These are phyloP conservation scores for Lolium perenne DNA, from an alignment of 176 grass and related monocot species.

Conservation along the genomic window DNA sequence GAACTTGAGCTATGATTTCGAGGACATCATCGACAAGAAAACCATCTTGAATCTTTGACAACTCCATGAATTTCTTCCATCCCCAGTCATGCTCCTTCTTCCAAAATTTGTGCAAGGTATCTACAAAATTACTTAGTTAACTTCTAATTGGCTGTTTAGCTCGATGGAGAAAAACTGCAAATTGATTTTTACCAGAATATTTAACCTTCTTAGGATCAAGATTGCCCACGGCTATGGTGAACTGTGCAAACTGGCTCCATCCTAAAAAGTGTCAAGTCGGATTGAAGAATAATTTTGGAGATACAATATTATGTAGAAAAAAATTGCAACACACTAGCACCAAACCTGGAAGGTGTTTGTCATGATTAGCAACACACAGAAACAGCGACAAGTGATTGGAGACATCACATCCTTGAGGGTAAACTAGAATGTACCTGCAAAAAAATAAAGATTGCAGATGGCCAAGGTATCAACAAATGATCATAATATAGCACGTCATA, in stretches of 20 bases:
- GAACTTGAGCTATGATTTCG: conserved; percentile 97
- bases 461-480: conserved; percentile 16
- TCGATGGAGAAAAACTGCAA: conserved; percentile 23
- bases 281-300: not conserved
- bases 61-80: conserved; percentile 99
- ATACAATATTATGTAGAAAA: conserved; percentile 35
- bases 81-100: conserved; percentile 98
- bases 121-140: conserved; percentile 68
- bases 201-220: conserved; percentile 98
- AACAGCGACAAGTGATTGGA: conserved; percentile 97
- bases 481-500: conserved; percentile 15
- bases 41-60: conserved; percentile 92
- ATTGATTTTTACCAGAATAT: conserved; percentile 73
- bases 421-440: conserved; percentile 95
- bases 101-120: conserved; percentile 94
- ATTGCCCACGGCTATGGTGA: conserved; percentile 94
- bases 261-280: conserved; percentile 59
- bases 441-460: conserved; percentile 45
- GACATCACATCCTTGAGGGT: conserved; percentile 97
- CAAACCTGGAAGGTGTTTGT: conserved; percentile 93
- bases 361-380: conserved; percentile 97
- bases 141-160: conserved; percentile 36
- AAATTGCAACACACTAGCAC: conserved; percentile 36
- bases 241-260: conserved; percentile 97
- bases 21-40: conserved; percentile 88